Evolutionary conservation across 495 filamentous ascomycete genomes (phyloP).

Genomic region (Articulospora tetracladia): DNA sequence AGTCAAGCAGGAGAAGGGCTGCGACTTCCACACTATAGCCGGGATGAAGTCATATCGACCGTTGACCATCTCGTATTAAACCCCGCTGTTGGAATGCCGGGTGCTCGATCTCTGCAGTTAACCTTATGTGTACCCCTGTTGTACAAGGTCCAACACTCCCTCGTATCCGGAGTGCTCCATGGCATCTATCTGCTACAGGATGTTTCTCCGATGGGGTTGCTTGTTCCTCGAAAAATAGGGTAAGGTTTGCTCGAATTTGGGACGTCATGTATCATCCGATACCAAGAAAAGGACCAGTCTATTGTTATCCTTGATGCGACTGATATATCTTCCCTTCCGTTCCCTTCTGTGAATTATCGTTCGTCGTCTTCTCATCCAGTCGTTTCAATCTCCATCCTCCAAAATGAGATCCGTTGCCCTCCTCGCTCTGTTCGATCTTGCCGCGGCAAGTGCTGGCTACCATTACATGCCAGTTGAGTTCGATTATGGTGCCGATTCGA

Average conservation of each 20-base stretch:
- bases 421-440: background rate
- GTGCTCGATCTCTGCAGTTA: background rate
- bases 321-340: background rate
- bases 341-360: background rate
- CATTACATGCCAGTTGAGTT: conserved; percentile 5
- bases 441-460: conserved; percentile 1
- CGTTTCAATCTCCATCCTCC: background rate
- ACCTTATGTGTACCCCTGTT: background rate
- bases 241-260: no score
- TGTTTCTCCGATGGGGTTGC: no score
- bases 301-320: background rate
- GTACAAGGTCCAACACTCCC: background rate
- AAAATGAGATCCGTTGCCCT: background rate
- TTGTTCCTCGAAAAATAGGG: no score
- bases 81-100: background rate
- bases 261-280: no score
- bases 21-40: no score
- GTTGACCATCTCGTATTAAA: background rate
- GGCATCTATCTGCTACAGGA: no score
- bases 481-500: conserved; percentile 3
- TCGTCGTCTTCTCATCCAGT: background rate
- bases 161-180: no score
- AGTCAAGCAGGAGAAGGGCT: no score
- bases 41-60: background rate
- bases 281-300: no score